Conservation (phyloP, 2,329 filamentous ascomycete genomes). For the Allantophomopsis cytisporea region DNA sequence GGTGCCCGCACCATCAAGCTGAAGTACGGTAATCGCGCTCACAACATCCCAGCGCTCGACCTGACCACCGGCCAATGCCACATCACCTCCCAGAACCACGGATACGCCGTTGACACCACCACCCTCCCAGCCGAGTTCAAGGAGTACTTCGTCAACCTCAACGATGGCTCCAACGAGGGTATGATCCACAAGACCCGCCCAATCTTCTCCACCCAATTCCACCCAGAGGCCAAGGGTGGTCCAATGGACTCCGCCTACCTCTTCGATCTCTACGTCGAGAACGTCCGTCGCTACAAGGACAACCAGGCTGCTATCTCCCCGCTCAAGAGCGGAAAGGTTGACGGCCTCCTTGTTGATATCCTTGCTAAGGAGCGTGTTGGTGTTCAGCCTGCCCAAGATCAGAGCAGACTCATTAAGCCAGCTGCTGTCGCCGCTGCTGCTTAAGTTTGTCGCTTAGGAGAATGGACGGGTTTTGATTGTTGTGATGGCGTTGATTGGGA, state of each 20-base stretch:
- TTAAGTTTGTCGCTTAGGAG: neutral
- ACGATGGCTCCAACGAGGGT: constrained; percentile 93
- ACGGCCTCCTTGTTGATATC: constrained; percentile 77
- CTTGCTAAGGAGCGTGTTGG: constrained; percentile 90
- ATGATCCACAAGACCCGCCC: constrained; percentile 94
- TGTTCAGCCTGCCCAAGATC: constrained; percentile 31
- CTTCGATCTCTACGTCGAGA: constrained; percentile 92
- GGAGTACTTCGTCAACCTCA: constrained; percentile 97
- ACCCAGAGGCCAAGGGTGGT: constrained; percentile 94
- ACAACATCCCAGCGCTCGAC: constrained; percentile 95
- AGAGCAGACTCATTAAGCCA: too few relatives aligned
- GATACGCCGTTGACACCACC: constrained; percentile 80
- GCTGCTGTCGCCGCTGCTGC: neutral
- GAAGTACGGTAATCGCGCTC: constrained; percentile 97
- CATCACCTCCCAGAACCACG: constrained; percentile 97
- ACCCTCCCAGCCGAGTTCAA: constrained; percentile 81
- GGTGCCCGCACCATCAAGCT: constrained; percentile 90
- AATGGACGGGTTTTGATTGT: neutral
- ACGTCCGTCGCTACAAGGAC: constrained; percentile 79
- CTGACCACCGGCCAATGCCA: constrained; percentile 94
- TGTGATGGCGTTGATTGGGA: neutral
- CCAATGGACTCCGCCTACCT: constrained; percentile 92
- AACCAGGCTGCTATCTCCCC: constrained; percentile 56
- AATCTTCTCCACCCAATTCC: constrained; percentile 98
- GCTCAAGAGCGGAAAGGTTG: constrained; percentile 75